These are phyloP conservation scores for Amyloporia xantha DNA, from an alignment of 768 basidiomycete genomes.

Conservation along the genomic window DNA sequence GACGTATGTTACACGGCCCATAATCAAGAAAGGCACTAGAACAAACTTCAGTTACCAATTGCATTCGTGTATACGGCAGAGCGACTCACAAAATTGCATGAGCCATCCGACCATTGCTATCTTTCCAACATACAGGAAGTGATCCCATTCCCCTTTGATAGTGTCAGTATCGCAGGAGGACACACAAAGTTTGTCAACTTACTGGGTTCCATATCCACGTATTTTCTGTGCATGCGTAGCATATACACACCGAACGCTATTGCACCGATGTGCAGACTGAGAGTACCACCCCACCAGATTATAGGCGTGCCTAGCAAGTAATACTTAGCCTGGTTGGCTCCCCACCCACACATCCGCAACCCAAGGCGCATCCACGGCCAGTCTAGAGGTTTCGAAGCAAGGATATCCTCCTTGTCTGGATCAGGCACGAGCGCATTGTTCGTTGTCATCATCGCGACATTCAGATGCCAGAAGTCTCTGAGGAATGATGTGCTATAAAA, in stretches of 20 bases:
- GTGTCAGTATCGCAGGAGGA: not conserved
- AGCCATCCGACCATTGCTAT: conserved; percentile 89
- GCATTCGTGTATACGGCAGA: not conserved
- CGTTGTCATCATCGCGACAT: conserved; percentile 99
- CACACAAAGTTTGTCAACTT: conserved; percentile 25
- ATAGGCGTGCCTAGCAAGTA: conserved; percentile 91
- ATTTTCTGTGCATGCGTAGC: conserved; percentile 81
- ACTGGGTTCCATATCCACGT: conserved; percentile 86
- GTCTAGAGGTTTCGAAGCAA: conserved; percentile 86
- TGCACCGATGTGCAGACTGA: conserved; percentile 54
- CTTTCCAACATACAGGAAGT: conserved; percentile 89
- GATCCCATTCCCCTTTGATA: conserved; percentile 78
- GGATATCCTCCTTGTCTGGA: conserved; percentile 97
- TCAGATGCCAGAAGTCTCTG: conserved; percentile 97
- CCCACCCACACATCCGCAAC: conserved; percentile 97
- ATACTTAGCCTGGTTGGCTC: conserved; percentile 79
- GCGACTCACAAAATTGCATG: conserved; percentile 74
- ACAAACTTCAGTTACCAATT: conserved; percentile 4
- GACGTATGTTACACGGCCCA: conserved; percentile 95
- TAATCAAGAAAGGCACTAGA: conserved; percentile 91
- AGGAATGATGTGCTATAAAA: conserved; percentile 89
- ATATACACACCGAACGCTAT: conserved; percentile 60
- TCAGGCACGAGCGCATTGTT: conserved; percentile 98
- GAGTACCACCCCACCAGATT: conserved; percentile 81
- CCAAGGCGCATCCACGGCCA: conserved; percentile 92